Evolutionary conservation across 1,284 basidiomycete species (phyloP), one percentile per base, ranked within the genome.

Genomic region (Puccinia novopanici): DNA sequence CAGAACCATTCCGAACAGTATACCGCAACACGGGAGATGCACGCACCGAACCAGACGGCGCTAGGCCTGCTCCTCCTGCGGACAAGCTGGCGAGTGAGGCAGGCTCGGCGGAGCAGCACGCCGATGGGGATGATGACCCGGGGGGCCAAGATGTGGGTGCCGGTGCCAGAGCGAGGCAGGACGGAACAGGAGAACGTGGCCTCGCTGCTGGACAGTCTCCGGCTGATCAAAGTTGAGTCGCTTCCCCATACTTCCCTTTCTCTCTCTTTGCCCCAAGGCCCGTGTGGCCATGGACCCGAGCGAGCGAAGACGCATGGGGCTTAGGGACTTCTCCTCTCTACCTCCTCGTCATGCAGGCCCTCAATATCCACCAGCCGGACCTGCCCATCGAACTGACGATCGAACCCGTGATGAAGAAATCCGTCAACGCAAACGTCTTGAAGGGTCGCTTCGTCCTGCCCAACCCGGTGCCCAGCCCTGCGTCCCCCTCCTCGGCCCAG

Each of bases 371-470:
- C 30, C 48, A 73, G 22, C 70, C 77, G 22, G 55, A 73, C 34
- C 42, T 63, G 40, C 48, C 77, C 10, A 50, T 80, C 57, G 45
- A 57, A 19, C 27, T 97, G 40, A 90, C 90, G 73, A 88, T 98
- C 81, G 91, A 91, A 84, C 93, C 93, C 0, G 90, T 90, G 81
- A 89, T 73, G 42, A 92, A 87, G 89, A 89, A 80, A 90, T 90
- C 84, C 91, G 92, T 83, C 88, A 91, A 75, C 88, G 91, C 68
- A 89, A 85, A 85, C 81, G 84, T 94, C 30, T 91, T 95, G 10
- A 92, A 93, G 84, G 94, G 95, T 13, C 89, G 91, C 81, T 89
- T 91, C 81, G 88, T 88, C 75, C 87, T 92, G 48, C 91, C 91
- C 1, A 88, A 90, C 75, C 92, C 95, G 15, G 34, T 80, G 83